A percentile compares a stretch with the other conserved stretches of the same genome.
phyloP scores from a whole-genome alignment of 208 protist species.

The Phytomonas serpens region DNA sequence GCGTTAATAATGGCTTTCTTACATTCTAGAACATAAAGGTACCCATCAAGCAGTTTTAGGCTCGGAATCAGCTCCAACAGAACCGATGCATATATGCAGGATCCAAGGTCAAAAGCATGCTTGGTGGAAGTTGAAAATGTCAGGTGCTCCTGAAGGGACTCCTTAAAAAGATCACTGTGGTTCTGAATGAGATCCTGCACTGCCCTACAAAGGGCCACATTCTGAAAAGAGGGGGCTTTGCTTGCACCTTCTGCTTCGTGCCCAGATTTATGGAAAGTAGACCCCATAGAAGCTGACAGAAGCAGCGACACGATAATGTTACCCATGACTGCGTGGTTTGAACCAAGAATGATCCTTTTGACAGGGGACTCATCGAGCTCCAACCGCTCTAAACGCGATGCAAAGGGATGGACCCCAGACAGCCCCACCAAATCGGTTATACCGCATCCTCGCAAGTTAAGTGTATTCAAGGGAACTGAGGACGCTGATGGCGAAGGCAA shows the following conservation, averaged over 20 bases:
- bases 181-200: neutral
- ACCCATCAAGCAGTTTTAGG: slow-evolving; percentile 20
- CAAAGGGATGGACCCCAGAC: slow-evolving; percentile 14
- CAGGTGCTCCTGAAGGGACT: neutral
- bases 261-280: neutral
- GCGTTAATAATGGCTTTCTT: neutral
- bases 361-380: slow-evolving; percentile 25
- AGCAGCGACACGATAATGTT: slow-evolving; percentile 15
- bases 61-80: slow-evolving; percentile 33
- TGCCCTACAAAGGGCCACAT: neutral
- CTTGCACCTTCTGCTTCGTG: neutral
- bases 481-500: neutral
- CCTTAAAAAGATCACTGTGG: neutral
- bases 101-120: neutral
- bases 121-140: neutral
- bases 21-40: slow-evolving; percentile 4
- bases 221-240: neutral
- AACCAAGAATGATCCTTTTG: slow-evolving; percentile 14
- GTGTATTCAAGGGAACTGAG: slow-evolving; percentile 2
- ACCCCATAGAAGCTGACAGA: neutral
- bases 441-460: slow-evolving; percentile 11
- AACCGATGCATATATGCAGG: slow-evolving; percentile 15
- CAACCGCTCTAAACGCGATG: slow-evolving; percentile 14
- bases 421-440: slow-evolving; percentile 29
- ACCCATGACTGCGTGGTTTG: slow-evolving; percentile 8